Evolutionary conservation across 176 grass and related monocot genomes (phyloP), one percentile per base, ranked within the genome.

Genomic region (Oryza rufipogon): DNA sequence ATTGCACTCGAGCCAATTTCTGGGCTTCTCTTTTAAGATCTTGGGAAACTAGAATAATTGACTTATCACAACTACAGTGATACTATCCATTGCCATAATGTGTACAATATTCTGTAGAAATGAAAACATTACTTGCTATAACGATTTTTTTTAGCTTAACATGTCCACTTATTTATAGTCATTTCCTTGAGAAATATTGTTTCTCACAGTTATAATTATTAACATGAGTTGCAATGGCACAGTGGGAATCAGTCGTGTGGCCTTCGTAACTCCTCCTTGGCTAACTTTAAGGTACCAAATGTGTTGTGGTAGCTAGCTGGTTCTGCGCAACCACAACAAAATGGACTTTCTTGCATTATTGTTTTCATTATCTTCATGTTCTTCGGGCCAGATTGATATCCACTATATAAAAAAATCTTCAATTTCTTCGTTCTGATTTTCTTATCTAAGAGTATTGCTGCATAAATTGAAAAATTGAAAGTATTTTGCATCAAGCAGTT

Each of bases 211-310:
- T 80, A 45, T 79, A 76, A 71, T 56, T 30, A 71, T 56, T 30
- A 85, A 61, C 61, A 64, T 12, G 41, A 71, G 78, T 74, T 74
- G 6, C 70, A 34, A 80, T 91, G 68, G 36, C 88, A 69, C 26
- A 98, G 96, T 77, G 92, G 92, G 80, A 91, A 85, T 78, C 87
- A 87, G 64, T 91, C 96, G 67, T 93, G 85, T 78, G 92, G 96
- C n/a, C 92, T 98, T 88, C 92, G 89, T 69, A 98, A 93, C 74
- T 95, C 96, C 48, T 83, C 85, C 80, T 87, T 89, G 54, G 92
- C 91, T 81, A 95, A 89, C 74, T 89, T 95, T 82, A 82, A 98
- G 85, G 96, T 95, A 82, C 64, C 51, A 49, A 49, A 23, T 23
- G n/a, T 63, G 58, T 63, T 63, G 22, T 23, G 19, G 58, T 63